Evolutionary conservation across 148 eudicot species (phyloP), one percentile per base, ranked within the genome.

Genomic region (Vaccinium corymbosum): DNA sequence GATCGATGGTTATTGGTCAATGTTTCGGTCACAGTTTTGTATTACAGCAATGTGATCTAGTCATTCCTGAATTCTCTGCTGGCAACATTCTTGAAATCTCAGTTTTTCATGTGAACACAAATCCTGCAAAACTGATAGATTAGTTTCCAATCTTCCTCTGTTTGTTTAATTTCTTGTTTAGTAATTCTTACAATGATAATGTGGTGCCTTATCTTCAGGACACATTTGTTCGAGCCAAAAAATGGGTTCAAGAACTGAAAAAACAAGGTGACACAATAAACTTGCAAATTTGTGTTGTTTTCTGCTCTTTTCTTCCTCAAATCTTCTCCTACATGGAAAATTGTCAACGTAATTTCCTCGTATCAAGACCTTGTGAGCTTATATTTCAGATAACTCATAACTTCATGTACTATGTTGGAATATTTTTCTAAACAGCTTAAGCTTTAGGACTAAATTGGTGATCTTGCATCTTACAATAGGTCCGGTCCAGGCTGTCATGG

Each of bases 221-320:
- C 56, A 80, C 92, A 52, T 90, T 90, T 80, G 71, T 71, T 78
- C 90, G 89, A 81, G 92, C 92, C 50, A 90, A 88, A 80, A 88
- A 83, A 86, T 90, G 89, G 92, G 92, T 90, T 70, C 88, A 86
- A 75, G 92, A 90, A 88, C 84, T 90, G 81, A 88, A 83, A 82
- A 85, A 80, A 59, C 89, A 88, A 90, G 92, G 92, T 90, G 79
- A 82, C 42, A 74, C 57, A 55, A 78, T 14, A 19, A 64, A 49
- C 56, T 29, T 80, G 52, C 50, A 42, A 76, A 72, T 22, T 64
- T 50, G 17, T 85, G 52, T 22, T 75, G 22, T 55, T 79, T 22
- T 55, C n/a, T 53, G 25, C 32, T 49, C 62, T 57, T 76, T 70
- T 76, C 80, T 85, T 64, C 52, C 38, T 83, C 13, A 11, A 57